Evolutionary conservation across 768 basidiomycete species (phyloP), one percentile per base, ranked within the genome.

Genomic region (Rickenella mellea): DNA sequence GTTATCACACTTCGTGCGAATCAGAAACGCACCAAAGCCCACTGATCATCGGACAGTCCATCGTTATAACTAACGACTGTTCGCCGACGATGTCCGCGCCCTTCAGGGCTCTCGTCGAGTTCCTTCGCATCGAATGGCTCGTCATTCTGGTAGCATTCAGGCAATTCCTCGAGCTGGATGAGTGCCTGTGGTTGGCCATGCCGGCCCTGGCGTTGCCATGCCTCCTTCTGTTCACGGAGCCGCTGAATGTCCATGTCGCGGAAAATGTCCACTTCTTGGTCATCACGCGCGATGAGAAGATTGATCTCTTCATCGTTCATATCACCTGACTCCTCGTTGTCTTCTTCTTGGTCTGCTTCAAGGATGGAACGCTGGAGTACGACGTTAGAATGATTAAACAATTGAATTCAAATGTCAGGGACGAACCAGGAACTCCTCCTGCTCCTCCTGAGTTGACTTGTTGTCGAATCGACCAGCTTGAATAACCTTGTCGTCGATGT

Each of bases 381-480:
- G 36, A 39, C 2, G 40, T 53, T 27, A 51, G 42, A 25, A 27
- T 49, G 27, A 35, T 26, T 39, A 20, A 39, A 31, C 36, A 40
- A 51, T 36, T 28, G 39, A 3, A 4, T 11, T 28, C 32, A 21
- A 25, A 41, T 10, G 21, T 15, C n/a, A 33, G 31, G 28, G n/a
- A 63, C 82, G 51, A 53, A 90, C 88, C 65, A 97, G 64, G 50
- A 94, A 84, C 56, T 91, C 90, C 59, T 99, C 94, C 52, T 96
- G 92, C 59, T 99, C 96, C 58, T 94, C 92, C 50, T 91, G 87
- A 3, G 92, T 94, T 17, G 93, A 94, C 65, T 94, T 94, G 66
- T 98, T 94, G 60, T 99, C 96, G 65, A 97, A 97, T 35, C 91
- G 90, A 71, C 94, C 94, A 41, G 92, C 92, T 67, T 97, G 94